Evolutionary conservation across 495 filamentous ascomycete species (phyloP).

Genomic region (Talaromyces trachyspermus): DNA sequence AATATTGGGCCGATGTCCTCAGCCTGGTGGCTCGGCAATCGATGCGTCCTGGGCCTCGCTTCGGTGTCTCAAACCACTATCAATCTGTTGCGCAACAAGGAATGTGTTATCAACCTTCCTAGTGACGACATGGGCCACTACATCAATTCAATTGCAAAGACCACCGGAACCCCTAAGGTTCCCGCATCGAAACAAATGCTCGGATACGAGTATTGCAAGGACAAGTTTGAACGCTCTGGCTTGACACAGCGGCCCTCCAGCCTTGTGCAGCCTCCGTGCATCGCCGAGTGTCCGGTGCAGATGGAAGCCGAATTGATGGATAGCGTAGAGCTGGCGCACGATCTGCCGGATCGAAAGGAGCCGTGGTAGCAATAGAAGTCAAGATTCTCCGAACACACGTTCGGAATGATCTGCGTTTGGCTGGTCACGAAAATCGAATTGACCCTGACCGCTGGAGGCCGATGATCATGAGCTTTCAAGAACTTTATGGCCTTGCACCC

Average conservation of each 20-base stretch:
- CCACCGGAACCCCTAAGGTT: constrained; percentile 27
- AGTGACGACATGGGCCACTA: constrained; percentile 27
- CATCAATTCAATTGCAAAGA: constrained; percentile 32
- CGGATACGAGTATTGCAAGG: constrained; percentile 30
- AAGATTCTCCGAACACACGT: constrained; percentile 22
- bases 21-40: constrained; percentile 39
- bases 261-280: neutral
- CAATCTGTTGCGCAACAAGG: constrained; percentile 34
- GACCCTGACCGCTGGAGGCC: constrained; percentile 1
- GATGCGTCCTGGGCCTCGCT: constrained; percentile 36
- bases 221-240: constrained; percentile 31
- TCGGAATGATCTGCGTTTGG: neutral
- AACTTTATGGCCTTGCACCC: constrained; percentile 2
- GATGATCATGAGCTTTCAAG: constrained; percentile 8
- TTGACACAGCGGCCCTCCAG: constrained; percentile 23
- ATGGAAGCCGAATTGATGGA: constrained; percentile 30
- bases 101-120: constrained; percentile 39
- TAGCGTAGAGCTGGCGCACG: constrained; percentile 23
- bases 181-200: constrained; percentile 17
- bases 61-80: constrained; percentile 30
- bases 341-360: constrained; percentile 17
- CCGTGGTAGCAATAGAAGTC: constrained; percentile 22
- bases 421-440: neutral
- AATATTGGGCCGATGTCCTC: constrained; percentile 40
- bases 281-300: constrained; percentile 3